Percentiles rank a stretch among this genome's conserved stretches.
These are phyloP conservation scores for Polytolypa hystricis DNA, from an alignment of 2,329 filamentous ascomycete species.

Conservation along the genomic window DNA sequence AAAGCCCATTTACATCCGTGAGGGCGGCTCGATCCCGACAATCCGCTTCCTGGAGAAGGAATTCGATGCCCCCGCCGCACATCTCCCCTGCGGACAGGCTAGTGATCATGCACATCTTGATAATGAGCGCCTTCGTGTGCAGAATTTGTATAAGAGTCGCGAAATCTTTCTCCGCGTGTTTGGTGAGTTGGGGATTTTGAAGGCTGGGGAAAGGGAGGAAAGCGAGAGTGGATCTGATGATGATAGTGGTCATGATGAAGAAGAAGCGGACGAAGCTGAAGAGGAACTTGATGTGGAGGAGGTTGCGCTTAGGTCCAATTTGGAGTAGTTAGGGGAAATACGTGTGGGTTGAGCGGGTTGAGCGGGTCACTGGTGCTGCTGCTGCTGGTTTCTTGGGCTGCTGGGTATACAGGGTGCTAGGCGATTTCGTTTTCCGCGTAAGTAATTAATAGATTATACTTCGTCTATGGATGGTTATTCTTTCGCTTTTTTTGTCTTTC, in stretches of 20 bases:
- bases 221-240: not conserved
- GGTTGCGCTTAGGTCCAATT: no score
- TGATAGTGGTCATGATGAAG: not conserved
- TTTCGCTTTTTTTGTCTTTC: no score
- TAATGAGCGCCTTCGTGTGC: constrained; percentile 80
- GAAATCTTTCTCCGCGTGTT: constrained; percentile 89
- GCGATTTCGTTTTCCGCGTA: no score
- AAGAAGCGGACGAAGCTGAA: not conserved
- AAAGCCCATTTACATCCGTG: constrained; percentile 76
- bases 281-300: not conserved
- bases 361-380: no score
- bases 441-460: no score
- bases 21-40: constrained; percentile 88
- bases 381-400: no score
- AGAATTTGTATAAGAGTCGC: constrained; percentile 81
- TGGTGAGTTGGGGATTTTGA: constrained; percentile 41
- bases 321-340: no score
- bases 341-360: no score
- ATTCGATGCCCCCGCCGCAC: constrained; percentile 79
- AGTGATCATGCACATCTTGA: constrained; percentile 90
- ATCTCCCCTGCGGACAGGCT: constrained; percentile 87
- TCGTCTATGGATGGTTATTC: no score
- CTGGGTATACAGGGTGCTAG: no score
- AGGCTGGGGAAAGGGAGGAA: not conserved
- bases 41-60: constrained; percentile 93